Percentiles rank a stretch among this genome's conserved stretches.
These are phyloP conservation scores for Blastocystis sp. DNA, from an alignment of 352 stramenopile species.

Conservation along the genomic window DNA sequence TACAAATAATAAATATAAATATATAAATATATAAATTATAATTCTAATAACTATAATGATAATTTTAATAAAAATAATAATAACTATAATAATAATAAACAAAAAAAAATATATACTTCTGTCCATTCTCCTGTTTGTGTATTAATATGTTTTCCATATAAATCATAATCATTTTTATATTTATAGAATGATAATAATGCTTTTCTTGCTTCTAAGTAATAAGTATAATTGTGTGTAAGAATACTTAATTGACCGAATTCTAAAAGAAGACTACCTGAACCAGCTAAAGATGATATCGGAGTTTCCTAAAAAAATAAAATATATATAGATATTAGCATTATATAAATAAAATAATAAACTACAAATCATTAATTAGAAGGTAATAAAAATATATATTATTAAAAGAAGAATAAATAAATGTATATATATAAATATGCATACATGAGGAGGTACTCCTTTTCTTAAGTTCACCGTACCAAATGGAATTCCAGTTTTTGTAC, in stretches of 20 bases:
- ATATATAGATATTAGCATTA: too few species aligned
- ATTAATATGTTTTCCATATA: slow-evolving; percentile 81
- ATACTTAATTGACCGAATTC: slow-evolving; percentile 82
- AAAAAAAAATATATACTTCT: slow-evolving; percentile 13
- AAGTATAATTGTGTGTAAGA: slow-evolving; percentile 52
- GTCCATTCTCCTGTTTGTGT: slow-evolving; percentile 59
- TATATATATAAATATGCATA: too few species aligned
- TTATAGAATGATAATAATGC: slow-evolving; percentile 58
- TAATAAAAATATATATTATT: too few species aligned
- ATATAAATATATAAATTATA: too few species aligned
- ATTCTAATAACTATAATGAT: too few species aligned
- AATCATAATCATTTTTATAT: slow-evolving; percentile 52
- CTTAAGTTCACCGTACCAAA: slow-evolving; percentile 84
- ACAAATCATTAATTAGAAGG: too few species aligned
- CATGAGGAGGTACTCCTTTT: slow-evolving; percentile 56
- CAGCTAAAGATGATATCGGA: slow-evolving; percentile 73
- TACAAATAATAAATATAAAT: neutral
- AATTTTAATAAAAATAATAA: neutral
- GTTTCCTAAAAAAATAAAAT: slow-evolving; percentile 54
- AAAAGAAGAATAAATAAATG: too few species aligned
- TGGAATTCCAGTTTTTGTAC: slow-evolving; percentile 75
- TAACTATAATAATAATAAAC: slow-evolving; percentile 9
- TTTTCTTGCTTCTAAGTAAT: slow-evolving; percentile 48
- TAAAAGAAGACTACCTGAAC: slow-evolving; percentile 75
- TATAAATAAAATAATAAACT: too few species aligned